Base-by-base conservation (phyloP, 257 asterid genomes). In the Solanum ahanhuiri region DNA sequence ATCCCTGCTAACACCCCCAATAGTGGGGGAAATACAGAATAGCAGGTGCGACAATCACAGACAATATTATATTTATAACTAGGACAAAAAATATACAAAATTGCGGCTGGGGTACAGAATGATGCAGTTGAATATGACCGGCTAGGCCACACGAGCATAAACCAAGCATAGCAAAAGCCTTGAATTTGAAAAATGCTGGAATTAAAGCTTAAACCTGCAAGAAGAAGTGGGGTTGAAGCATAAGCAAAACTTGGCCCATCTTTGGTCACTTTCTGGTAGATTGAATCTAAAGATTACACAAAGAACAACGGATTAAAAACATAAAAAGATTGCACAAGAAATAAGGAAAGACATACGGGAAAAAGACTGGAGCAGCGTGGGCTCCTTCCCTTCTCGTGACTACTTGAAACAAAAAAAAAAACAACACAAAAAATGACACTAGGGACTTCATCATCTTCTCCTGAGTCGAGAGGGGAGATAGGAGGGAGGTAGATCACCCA, bases 171-270 rank as follows among this genome's bases (percentile, higher is more conserved):
- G 87, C 37, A 79, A 89, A 83, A 87, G 87, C 83, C 81, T 83
- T 45, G 41, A 85, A 81, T 81, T 81, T 81, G 81, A 87, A 85
- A 88, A 86, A 82, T 86, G 71, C 85, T 39, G 82, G 81, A 79
- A 87, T 84, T 57, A 75, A 84, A 79, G 87, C 81, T 63, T 34
- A 84, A 45, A 83, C 91, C 90, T 86, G 89, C 88, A 90, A 75
- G 76, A 84, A 51, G 30, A 66, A 86, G 54, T 51, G 67, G 25
- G 31, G 54, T 54, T 25, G 66, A 85, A 28, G 87, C 34, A 70
- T 77, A 69, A 75, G 88, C 20, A 66, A 48, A 54, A 67, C 45
- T 77, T 54, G 18, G 37, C 35, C 71, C 23, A 63, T 83, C 64
- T 33, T 22, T 85, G 82, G 30, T 28, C 67, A 81, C 20, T 81